Percentiles rank a stretch among this genome's conserved stretches.
Conservation (phyloP, 1,284 basidiomycete species). For the Naganishia cerealis region DNA sequence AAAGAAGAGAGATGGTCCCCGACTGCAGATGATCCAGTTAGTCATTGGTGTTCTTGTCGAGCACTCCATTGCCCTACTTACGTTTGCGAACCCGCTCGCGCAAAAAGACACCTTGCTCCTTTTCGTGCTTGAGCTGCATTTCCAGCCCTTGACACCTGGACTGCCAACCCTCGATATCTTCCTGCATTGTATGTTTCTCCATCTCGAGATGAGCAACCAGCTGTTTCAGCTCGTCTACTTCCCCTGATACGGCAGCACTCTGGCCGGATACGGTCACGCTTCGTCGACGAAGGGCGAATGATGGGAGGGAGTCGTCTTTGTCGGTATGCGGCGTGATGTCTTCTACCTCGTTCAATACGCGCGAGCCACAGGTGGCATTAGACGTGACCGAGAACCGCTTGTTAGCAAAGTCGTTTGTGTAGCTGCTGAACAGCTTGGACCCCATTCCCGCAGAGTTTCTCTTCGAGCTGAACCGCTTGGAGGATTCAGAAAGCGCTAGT, state of each 20-base stretch:
- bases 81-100: conserved; percentile 30
- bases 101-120: conserved; percentile 30
- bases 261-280: not conserved
- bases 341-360: conserved; percentile 19
- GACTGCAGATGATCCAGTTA: not conserved
- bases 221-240: conserved; percentile 5
- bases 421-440: conserved; percentile 4
- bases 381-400: conserved; percentile 12
- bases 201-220: conserved; percentile 29
- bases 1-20: conserved; percentile 31
- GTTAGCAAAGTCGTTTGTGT: not conserved
- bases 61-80: conserved; percentile 1
- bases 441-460: not conserved
- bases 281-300: not conserved
- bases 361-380: conserved; percentile 4
- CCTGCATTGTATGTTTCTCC: conserved; percentile 32
- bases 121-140: conserved; percentile 30
- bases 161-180: conserved; percentile 33
- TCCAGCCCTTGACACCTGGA: conserved; percentile 28
- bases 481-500: not conserved
- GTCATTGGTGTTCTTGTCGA: not conserved
- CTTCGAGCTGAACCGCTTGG: conserved; percentile 2
- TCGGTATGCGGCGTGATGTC: not conserved
- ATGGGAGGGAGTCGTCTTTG: not conserved
- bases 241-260: not conserved